These are phyloP conservation scores for Phytopythium delawarense DNA, from an alignment of 352 stramenopile genomes.

Conservation along the genomic window DNA sequence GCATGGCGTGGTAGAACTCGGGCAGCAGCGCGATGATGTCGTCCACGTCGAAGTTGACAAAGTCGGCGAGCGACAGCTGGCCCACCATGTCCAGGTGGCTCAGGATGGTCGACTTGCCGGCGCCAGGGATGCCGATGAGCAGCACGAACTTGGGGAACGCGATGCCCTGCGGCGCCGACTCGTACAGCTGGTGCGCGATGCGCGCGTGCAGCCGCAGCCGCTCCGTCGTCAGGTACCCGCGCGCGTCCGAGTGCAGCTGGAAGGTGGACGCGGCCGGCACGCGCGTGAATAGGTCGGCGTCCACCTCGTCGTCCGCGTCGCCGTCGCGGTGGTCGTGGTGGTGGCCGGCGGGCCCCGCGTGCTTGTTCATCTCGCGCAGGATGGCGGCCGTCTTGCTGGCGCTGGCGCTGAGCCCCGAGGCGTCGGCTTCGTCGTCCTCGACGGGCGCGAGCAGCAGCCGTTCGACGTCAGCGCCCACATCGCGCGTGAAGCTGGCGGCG, in stretches of 20 bases:
- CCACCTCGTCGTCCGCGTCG: constrained; percentile 25
- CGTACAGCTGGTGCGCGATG: constrained; percentile 74
- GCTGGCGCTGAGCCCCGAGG: constrained; percentile 5
- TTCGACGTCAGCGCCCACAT: constrained; percentile 50
- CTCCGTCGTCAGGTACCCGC: constrained; percentile 56
- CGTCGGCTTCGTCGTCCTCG: constrained; percentile 13
- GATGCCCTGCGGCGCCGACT: constrained; percentile 48
- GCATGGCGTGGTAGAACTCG: constrained; percentile 81
- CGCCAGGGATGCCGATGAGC: constrained; percentile 59
- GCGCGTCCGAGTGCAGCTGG: constrained; percentile 53
- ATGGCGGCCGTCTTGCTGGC: constrained; percentile 23
- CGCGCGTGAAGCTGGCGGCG: constrained; percentile 43
- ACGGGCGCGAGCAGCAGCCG: constrained; percentile 27
- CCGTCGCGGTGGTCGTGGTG: constrained; percentile 11
- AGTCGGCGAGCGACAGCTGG: constrained; percentile 67
- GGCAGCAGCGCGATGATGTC: constrained; percentile 74
- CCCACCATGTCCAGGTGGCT: constrained; percentile 66
- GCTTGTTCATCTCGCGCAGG: constrained; percentile 36
- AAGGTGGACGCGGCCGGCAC: constrained; percentile 47
- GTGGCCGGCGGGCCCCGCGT: constrained; percentile 15
- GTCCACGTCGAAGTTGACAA: constrained; percentile 83
- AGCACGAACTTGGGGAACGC: constrained; percentile 60
- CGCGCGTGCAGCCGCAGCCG: constrained; percentile 60
- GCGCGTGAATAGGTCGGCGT: constrained; percentile 31
- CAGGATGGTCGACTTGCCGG: constrained; percentile 73